Evolutionary conservation across 2,329 filamentous ascomycete species (phyloP).

Genomic region (Sporothrix mexicana): DNA sequence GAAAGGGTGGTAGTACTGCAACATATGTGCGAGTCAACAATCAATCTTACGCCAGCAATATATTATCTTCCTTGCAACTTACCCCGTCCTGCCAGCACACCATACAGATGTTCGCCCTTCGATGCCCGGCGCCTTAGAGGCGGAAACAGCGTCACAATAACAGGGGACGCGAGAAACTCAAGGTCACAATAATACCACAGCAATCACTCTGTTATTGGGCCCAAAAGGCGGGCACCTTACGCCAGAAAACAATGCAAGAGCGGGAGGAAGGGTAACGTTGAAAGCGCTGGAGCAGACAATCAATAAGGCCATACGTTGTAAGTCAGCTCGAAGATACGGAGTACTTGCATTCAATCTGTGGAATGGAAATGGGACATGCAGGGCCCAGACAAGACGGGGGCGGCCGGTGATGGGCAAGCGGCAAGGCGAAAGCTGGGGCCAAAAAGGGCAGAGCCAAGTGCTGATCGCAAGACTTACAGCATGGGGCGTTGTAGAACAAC

Average conservation of each 20-base stretch:
- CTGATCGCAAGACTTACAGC: slow-evolving; percentile 7
- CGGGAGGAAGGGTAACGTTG: slow-evolving; percentile 31
- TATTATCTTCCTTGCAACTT: not conserved
- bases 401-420: slow-evolving; percentile 8
- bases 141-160: slow-evolving; percentile 7
- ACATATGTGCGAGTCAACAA: not conserved
- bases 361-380: not conserved
- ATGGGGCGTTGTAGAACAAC: slow-evolving; percentile 3
- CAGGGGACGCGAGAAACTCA: not conserved
- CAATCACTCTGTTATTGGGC: not conserved
- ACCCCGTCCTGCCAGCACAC: slow-evolving; percentile 2
- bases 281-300: not conserved
- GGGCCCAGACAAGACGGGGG: slow-evolving; percentile 5
- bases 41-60: not conserved
- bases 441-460: slow-evolving; percentile 5
- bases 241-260: slow-evolving; percentile 10
- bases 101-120: not conserved
- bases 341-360: too few relatives aligned
- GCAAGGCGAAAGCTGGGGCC: slow-evolving; percentile 2
- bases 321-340: too few relatives aligned
- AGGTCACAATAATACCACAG: slow-evolving; percentile 17
- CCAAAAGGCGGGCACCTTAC: not conserved
- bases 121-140: slow-evolving; percentile 4
- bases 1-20: slow-evolving; percentile 1
- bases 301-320: not conserved